These are phyloP conservation scores for Verticillium isaacii DNA, from an alignment of 2,329 filamentous ascomycete genomes.

Conservation along the genomic window DNA sequence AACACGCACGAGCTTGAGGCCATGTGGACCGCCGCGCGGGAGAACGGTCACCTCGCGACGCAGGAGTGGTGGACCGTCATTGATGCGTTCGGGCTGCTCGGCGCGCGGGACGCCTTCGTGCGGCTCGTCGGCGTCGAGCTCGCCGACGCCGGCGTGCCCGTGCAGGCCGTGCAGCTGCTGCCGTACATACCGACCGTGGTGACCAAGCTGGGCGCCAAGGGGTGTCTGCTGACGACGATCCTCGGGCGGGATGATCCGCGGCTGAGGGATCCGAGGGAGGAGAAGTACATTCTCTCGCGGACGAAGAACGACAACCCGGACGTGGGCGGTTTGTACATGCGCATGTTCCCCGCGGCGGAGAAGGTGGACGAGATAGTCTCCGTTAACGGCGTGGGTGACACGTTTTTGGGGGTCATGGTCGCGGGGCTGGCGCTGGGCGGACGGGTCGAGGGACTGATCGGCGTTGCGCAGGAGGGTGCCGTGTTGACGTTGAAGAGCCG, in stretches of 20 bases:
- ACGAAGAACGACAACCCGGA: constrained; percentile 44
- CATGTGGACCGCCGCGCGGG: constrained; percentile 69
- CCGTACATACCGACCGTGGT: constrained; percentile 83
- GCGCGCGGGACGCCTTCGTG: constrained; percentile 68
- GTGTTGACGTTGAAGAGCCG: constrained; percentile 70
- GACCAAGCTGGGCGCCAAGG: constrained; percentile 74
- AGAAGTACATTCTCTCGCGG: constrained; percentile 68
- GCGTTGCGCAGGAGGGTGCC: constrained; percentile 76
- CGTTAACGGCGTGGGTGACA: constrained; percentile 93
- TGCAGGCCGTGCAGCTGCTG: constrained; percentile 77
- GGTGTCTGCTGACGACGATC: constrained; percentile 71
- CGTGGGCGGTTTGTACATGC: constrained; percentile 79
- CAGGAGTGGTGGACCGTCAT: constrained; percentile 75
- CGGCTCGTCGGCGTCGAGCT: constrained; percentile 61
- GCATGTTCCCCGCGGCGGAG: constrained; percentile 62
- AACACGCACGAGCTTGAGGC: constrained; percentile 77
- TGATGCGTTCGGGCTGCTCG: constrained; percentile 70
- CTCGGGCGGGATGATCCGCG: constrained; percentile 63
- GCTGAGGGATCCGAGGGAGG: constrained; percentile 56
- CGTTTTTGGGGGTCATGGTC: constrained; percentile 81
- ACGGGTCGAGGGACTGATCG: constrained; percentile 58
- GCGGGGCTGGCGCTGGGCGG: constrained; percentile 65
- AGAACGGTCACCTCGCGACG: constrained; percentile 63
- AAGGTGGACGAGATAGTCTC: constrained; percentile 70
- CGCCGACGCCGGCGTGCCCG: constrained; percentile 76